Conservation (phyloP, 495 filamentous ascomycete genomes). For the Tuber indicum region DNA sequence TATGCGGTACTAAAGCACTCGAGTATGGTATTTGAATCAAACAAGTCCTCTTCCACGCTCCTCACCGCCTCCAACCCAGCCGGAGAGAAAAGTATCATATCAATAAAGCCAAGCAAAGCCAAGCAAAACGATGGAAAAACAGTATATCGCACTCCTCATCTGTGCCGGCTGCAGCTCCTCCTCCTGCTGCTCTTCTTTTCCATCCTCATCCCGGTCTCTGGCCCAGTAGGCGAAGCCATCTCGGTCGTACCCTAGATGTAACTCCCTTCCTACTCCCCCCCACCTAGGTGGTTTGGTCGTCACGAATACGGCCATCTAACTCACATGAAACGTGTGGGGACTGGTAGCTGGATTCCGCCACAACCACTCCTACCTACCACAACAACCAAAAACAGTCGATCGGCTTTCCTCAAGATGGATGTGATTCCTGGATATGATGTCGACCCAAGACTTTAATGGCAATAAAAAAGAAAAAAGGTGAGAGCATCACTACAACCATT, state of each 20-base stretch:
- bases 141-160: not conserved
- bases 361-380: not conserved
- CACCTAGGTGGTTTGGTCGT: not conserved
- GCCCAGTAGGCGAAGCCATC: slow-evolving; percentile 17
- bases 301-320: slow-evolving; percentile 26
- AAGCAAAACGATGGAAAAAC: not conserved
- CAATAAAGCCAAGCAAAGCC: not conserved
- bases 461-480: slow-evolving; percentile 18
- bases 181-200: slow-evolving; percentile 23
- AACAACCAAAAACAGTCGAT: slow-evolving; percentile 22
- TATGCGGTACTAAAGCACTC: not conserved
- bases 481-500: slow-evolving; percentile 1
- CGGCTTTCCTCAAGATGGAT: slow-evolving; percentile 18
- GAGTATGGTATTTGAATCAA: not conserved
- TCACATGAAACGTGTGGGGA: slow-evolving; percentile 33
- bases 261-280: slow-evolving; percentile 5
- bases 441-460: slow-evolving; percentile 26
- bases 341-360: slow-evolving; percentile 31
- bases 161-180: not conserved
- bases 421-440: slow-evolving; percentile 38
- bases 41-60: not conserved
- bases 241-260: slow-evolving; percentile 12
- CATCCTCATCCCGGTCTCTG: slow-evolving; percentile 21
- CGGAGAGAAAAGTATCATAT: not conserved
- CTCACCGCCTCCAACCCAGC: not conserved